Evolutionary conservation across 2,329 filamentous ascomycete genomes (phyloP).

Genomic region (Cryphonectria nitschkei): DNA sequence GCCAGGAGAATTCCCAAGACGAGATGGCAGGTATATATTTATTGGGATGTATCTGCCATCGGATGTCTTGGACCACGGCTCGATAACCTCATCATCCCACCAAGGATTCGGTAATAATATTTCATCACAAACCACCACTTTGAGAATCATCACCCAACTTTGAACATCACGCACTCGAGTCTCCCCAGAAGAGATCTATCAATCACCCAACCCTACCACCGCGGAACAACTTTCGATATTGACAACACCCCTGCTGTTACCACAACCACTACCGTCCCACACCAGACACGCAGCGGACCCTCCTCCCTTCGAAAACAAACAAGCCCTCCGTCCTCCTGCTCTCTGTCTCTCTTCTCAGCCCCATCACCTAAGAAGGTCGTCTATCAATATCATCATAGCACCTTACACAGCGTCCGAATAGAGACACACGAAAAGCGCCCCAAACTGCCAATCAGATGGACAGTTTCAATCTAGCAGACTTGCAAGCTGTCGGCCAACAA

Average conservation of each 20-base stretch:
- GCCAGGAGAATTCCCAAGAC: conserved; percentile 13
- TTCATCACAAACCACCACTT: conserved; percentile 4
- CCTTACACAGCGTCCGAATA: not conserved
- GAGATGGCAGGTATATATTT: conserved; percentile 26
- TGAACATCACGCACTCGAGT: conserved; percentile 19
- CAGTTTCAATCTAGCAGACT: conserved; percentile 24
- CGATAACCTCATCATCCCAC: conserved; percentile 27
- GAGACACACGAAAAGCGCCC: not conserved
- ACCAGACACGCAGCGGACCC: not conserved
- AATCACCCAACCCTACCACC: conserved; percentile 16
- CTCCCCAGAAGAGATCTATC: conserved; percentile 14
- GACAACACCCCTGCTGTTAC: conserved; percentile 16
- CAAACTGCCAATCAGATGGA: conserved; percentile 27
- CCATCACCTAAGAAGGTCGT: not conserved
- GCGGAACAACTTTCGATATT: conserved; percentile 17
- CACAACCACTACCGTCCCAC: not conserved
- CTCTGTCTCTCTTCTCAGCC: not conserved
- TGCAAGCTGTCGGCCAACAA: conserved; percentile 28
- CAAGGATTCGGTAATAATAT: conserved; percentile 10
- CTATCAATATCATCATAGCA: not conserved
- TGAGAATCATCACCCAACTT: conserved; percentile 3
- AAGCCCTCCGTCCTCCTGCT: not conserved
- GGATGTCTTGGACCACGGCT: conserved; percentile 10
- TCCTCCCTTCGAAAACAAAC: conserved; percentile 10
- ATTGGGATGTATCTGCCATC: conserved; percentile 27